Conservation (phyloP, 495 filamentous ascomycete genomes). For the Podospora pseudocomata region DNA sequence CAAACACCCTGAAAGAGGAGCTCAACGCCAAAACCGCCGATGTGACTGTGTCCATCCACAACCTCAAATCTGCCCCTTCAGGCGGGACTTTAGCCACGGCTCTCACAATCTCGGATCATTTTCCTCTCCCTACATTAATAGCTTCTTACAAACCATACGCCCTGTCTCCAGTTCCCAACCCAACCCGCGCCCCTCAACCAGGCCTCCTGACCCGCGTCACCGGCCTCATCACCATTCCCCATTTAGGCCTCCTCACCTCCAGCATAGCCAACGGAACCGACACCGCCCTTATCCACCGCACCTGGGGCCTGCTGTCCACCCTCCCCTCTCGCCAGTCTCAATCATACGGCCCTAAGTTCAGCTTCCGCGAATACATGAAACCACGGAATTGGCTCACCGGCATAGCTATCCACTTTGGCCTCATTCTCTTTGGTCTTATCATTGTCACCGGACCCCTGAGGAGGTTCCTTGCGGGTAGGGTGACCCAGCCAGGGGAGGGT, state of each 20-base stretch:
- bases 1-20: slow-evolving; percentile 58
- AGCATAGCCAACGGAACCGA: slow-evolving; percentile 59
- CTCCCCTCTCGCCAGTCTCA: slow-evolving; percentile 32
- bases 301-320: slow-evolving; percentile 67
- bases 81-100: slow-evolving; percentile 70
- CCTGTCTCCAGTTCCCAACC: slow-evolving; percentile 59
- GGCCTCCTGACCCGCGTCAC: slow-evolving; percentile 48
- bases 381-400: slow-evolving; percentile 59
- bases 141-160: slow-evolving; percentile 59
- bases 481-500: slow-evolving; percentile 66
- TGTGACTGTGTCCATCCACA: slow-evolving; percentile 59
- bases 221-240: slow-evolving; percentile 58
- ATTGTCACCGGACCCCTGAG: slow-evolving; percentile 46
- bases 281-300: slow-evolving; percentile 65
- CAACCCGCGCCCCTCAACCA: slow-evolving; percentile 42
- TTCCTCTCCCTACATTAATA: slow-evolving; percentile 53
- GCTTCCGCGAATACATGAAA: slow-evolving; percentile 64
- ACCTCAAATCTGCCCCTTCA: slow-evolving; percentile 61
- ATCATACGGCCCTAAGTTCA: slow-evolving; percentile 70
- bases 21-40: slow-evolving; percentile 52
- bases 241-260: slow-evolving; percentile 65
- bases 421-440: slow-evolving; percentile 50
- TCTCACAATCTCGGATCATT: slow-evolving; percentile 60
- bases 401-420: slow-evolving; percentile 52
- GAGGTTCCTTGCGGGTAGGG: slow-evolving; percentile 33